Conservation (phyloP, 2,329 filamentous ascomycete species). For the Coniochaeta hoffmannii region DNA sequence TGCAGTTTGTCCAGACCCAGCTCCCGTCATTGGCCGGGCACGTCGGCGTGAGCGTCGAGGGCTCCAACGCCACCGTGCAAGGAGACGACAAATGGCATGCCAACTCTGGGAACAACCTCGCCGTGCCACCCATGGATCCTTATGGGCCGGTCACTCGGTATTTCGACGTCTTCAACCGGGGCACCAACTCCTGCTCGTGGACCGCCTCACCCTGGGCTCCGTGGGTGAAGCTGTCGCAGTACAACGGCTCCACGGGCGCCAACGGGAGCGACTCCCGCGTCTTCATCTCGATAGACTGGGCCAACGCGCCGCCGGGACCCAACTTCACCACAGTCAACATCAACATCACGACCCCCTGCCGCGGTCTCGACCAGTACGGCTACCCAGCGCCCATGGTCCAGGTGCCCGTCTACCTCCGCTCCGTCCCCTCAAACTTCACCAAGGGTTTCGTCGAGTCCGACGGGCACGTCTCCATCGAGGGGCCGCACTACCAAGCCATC, state of each 20-base stretch:
- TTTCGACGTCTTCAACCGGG: conserved; percentile 57
- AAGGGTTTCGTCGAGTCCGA: conserved; percentile 57
- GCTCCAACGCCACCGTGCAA: conserved; percentile 57
- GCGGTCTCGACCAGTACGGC: conserved; percentile 32
- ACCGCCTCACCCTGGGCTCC: conserved; percentile 35
- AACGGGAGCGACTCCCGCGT: conserved; percentile 44
- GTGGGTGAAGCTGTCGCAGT: conserved; percentile 45
- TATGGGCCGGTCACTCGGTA: conserved; percentile 49
- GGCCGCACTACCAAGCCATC: conserved; percentile 40
- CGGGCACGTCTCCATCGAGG: conserved; percentile 47
- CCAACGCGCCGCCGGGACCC: conserved; percentile 19
- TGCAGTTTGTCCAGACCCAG: conserved; percentile 50
- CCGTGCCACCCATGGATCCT: conserved; percentile 48
- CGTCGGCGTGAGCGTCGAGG: conserved; percentile 57
- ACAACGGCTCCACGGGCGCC: conserved; percentile 40
- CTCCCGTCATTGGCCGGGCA: conserved; percentile 54
- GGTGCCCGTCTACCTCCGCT: conserved; percentile 45
- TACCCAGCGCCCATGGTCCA: conserved; percentile 37
- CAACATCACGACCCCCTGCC: conserved; percentile 41
- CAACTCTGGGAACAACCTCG: conserved; percentile 45
- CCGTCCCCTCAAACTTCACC: conserved; percentile 41
- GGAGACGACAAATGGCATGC: conserved; percentile 58
- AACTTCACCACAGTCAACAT: conserved; percentile 39
- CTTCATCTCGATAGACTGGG: conserved; percentile 50
- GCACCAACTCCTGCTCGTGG: conserved; percentile 46